Percentiles rank a stretch among this genome's conserved stretches.
phyloP scores from a whole-genome alignment of 257 asterid species.

The Eustoma russellianum region DNA sequence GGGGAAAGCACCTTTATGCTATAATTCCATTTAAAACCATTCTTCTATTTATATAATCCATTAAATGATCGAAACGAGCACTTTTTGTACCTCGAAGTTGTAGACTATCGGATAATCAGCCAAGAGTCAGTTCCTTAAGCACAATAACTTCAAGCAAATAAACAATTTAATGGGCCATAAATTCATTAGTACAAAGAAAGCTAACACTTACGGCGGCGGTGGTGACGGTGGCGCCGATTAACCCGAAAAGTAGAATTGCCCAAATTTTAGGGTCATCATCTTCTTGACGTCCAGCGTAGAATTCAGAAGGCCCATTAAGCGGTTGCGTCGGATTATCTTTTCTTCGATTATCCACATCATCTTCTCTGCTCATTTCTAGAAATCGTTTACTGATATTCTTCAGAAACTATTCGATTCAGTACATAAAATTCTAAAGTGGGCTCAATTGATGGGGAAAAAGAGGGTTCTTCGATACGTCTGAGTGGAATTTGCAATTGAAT shows the following conservation, averaged over 20 bases:
- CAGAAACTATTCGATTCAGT: too few relatives aligned
- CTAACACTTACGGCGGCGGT: constrained; percentile 51
- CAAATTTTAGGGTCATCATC: constrained; percentile 48
- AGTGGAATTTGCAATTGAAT: neutral
- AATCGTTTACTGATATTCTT: neutral
- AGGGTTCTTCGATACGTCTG: neutral
- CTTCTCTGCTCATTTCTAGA: constrained; percentile 40
- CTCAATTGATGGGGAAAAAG: too few relatives aligned
- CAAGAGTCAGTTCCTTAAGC: neutral
- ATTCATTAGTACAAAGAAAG: neutral
- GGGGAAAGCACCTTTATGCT: too few relatives aligned
- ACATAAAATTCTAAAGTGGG: too few relatives aligned
- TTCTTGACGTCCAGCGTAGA: constrained; percentile 11
- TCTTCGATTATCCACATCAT: constrained; percentile 21
- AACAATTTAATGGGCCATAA: neutral
- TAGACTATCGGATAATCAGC: too few relatives aligned
- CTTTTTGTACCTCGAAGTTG: too few relatives aligned
- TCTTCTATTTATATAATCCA: too few relatives aligned
- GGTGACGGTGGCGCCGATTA: constrained; percentile 82
- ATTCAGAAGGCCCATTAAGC: constrained; percentile 14
- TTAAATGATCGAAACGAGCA: too few relatives aligned
- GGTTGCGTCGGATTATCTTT: constrained; percentile 31
- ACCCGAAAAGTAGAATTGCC: constrained; percentile 58
- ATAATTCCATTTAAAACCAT: too few relatives aligned
- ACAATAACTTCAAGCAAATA: neutral